Conservation (phyloP, 345 rosid species). For the Dipteronia sinensis region DNA sequence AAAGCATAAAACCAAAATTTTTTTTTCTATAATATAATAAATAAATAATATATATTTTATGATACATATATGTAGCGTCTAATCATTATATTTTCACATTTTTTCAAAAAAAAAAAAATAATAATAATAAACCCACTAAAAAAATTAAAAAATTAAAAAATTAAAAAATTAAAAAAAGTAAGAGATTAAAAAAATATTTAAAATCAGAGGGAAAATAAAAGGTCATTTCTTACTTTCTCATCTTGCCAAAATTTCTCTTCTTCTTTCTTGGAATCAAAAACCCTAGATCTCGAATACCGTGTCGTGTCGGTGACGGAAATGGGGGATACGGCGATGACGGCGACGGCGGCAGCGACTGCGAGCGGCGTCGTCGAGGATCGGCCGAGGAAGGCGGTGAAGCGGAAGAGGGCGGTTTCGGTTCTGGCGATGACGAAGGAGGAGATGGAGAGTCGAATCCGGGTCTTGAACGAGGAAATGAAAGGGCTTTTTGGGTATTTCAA, state of each 20-base stretch:
- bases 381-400: constrained; percentile 45
- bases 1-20: too few species aligned
- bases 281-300: constrained; percentile 11
- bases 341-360: not conserved
- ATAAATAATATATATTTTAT: too few species aligned
- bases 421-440: constrained; percentile 31
- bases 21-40: too few species aligned
- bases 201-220: not conserved
- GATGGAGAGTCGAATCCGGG: constrained; percentile 45
- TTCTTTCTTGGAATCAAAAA: not conserved
- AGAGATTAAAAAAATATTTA: not conserved
- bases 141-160: too few species aligned
- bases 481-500: constrained; percentile 57
- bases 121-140: not conserved
- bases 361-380: constrained; percentile 25
- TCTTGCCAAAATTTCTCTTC: not conserved
- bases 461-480: constrained; percentile 44
- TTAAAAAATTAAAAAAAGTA: too few species aligned
- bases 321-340: constrained; percentile 20
- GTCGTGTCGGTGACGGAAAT: constrained; percentile 19
- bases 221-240: not conserved
- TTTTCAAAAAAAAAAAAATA: not conserved
- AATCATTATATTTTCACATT: too few species aligned
- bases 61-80: too few species aligned
- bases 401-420: constrained; percentile 52